Conservation (phyloP, 2,329 filamentous ascomycete species). For the Raffaelea ambrosiae region DNA sequence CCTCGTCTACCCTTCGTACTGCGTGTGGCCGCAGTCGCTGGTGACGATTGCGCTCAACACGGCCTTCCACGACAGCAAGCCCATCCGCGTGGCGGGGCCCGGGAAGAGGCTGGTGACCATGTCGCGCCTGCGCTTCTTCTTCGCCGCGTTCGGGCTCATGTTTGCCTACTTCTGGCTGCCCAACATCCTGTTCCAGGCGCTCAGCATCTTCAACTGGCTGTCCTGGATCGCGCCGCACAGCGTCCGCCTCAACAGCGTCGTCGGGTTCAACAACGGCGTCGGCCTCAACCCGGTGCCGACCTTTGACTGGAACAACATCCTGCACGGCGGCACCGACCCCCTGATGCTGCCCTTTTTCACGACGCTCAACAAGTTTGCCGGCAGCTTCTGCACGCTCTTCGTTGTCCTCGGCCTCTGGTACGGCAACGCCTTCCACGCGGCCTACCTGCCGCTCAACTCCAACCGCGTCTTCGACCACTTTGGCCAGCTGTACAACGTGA, state of each 20-base stretch:
- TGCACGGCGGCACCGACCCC: conserved; percentile 20
- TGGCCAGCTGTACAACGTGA: conserved; percentile 38
- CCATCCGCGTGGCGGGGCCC: conserved; percentile 22
- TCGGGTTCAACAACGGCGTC: conserved; percentile 24
- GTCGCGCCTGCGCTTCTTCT: conserved; percentile 38
- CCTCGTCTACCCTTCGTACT: conserved; percentile 41
- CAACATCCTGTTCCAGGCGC: conserved; percentile 34
- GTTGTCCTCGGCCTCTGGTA: conserved; percentile 50
- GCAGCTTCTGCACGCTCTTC: conserved; percentile 45
- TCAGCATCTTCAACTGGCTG: conserved; percentile 42
- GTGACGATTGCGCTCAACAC: conserved; percentile 37
- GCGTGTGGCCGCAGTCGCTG: conserved; percentile 41
- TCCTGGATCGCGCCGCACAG: conserved; percentile 41
- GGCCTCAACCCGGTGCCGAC: conserved; percentile 27
- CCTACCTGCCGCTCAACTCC: conserved; percentile 41
- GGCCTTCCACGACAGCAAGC: conserved; percentile 34
- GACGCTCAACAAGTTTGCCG: conserved; percentile 53
- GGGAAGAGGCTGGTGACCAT: conserved; percentile 35
- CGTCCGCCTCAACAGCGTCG: conserved; percentile 20
- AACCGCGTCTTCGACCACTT: conserved; percentile 43
- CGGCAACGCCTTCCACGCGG: conserved; percentile 47
- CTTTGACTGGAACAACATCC: conserved; percentile 29
- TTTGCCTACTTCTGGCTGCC: conserved; percentile 45
- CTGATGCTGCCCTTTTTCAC: conserved; percentile 43
- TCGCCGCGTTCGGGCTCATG: conserved; percentile 33